These are phyloP conservation scores for Yamadazyma philogaea DNA, from an alignment of 805 yeast species.

Conservation along the genomic window DNA sequence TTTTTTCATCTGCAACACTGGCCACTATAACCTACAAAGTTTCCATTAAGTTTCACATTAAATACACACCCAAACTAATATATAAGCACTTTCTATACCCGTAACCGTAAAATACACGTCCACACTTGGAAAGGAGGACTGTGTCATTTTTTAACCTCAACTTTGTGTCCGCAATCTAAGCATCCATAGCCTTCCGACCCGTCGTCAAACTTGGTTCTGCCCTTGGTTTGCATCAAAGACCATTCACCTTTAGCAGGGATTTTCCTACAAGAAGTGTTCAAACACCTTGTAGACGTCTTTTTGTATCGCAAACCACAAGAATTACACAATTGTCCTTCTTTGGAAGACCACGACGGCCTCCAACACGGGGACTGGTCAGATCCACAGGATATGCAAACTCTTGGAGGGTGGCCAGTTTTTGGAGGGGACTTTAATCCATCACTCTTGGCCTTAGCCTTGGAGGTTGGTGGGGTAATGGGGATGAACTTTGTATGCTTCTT, in stretches of 20 bases:
- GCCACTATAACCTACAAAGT: neutral
- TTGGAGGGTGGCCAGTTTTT: conserved; percentile 24
- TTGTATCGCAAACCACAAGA: conserved; percentile 94
- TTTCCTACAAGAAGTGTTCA: conserved; percentile 69
- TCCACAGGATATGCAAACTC: conserved; percentile 87
- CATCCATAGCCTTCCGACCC: conserved; percentile 39
- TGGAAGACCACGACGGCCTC: conserved; percentile 94
- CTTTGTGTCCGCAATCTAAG: conserved; percentile 42
- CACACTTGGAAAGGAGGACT: neutral
- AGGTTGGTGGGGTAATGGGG: conserved; percentile 42
- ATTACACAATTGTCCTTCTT: conserved; percentile 93
- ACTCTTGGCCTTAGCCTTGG: conserved; percentile 26
- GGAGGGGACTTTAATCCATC: conserved; percentile 36
- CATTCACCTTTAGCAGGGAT: conserved; percentile 97
- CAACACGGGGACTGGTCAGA: conserved; percentile 93
- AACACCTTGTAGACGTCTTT: conserved; percentile 89
- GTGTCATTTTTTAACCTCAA: conserved; percentile 27
- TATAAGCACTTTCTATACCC: neutral
- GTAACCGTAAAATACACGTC: conserved; percentile 1
- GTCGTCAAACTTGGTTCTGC: conserved; percentile 42
- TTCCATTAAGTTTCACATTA: neutral
- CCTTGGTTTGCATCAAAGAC: conserved; percentile 78
- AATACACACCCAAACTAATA: conserved; percentile 1
- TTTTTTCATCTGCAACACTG: neutral
- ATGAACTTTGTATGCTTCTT: conserved; percentile 28